Percentiles rank a stretch among this genome's conserved stretches.
Evolutionary conservation across 2,329 filamentous ascomycete genomes (phyloP).

Genomic region (Diplodia corticola): DNA sequence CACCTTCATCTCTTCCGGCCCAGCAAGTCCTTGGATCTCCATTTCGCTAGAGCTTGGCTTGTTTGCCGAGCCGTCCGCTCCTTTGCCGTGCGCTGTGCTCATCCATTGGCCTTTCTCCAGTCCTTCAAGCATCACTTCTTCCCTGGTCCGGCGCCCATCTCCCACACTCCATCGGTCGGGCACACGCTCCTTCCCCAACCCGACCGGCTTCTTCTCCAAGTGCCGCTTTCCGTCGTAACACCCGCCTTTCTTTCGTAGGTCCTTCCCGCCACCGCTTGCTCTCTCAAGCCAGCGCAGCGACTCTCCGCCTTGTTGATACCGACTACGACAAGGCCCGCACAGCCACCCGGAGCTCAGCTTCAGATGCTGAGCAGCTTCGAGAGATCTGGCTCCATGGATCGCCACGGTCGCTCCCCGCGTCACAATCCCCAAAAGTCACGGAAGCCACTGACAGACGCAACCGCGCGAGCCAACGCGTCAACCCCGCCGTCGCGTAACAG

Average conservation of each 20-base stretch:
- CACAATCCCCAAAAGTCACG: constrained; percentile 37
- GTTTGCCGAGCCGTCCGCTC: constrained; percentile 24
- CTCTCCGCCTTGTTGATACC: neutral
- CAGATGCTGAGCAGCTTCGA: neutral
- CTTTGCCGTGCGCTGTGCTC: constrained; percentile 5
- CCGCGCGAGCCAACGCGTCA: constrained; percentile 36
- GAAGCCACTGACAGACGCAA: constrained; percentile 36
- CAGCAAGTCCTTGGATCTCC: neutral
- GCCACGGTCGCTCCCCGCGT: constrained; percentile 25
- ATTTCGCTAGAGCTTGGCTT: constrained; percentile 22
- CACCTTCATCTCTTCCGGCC: neutral
- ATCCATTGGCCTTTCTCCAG: constrained; percentile 11
- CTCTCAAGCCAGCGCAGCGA: neutral
- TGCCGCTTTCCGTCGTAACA: neutral
- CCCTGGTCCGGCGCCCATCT: neutral
- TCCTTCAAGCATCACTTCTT: neutral
- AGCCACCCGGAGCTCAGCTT: neutral
- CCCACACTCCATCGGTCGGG: neutral
- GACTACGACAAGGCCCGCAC: neutral
- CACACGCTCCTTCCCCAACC: neutral
- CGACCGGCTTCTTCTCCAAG: neutral
- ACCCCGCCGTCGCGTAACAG: constrained; percentile 18
- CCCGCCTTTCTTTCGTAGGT: neutral
- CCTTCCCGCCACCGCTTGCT: neutral
- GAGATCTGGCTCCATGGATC: constrained; percentile 34